A percentile compares a stretch with the other conserved stretches of the same genome.
Evolutionary conservation across 192 early-diverging fungal species (phyloP).

Genomic region (Mortierella claussenii): DNA sequence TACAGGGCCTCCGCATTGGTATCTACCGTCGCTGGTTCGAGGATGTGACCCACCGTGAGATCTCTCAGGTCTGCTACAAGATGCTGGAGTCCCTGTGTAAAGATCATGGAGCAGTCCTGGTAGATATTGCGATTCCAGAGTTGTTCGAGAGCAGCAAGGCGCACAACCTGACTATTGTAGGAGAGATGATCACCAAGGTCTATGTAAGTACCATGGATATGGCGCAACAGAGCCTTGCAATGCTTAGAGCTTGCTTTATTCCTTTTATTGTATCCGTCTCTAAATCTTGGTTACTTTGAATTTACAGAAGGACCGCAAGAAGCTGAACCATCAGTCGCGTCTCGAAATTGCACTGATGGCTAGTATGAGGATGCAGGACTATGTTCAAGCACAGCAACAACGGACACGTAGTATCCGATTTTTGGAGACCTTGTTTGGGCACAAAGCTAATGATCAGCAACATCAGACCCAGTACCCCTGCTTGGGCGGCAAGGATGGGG

Average conservation of each 20-base stretch:
- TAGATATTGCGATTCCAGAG: constrained; percentile 71
- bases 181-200: constrained; percentile 64
- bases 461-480: constrained; percentile 25
- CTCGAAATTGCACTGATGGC: constrained; percentile 48
- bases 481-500: constrained; percentile 15
- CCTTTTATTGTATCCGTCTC: not conserved
- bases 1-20: constrained; percentile 69
- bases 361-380: constrained; percentile 57
- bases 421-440: constrained; percentile 59
- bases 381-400: constrained; percentile 62
- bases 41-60: constrained; percentile 49
- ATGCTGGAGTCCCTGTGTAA: constrained; percentile 51
- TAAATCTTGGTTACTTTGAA: not conserved
- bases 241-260: not conserved
- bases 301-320: constrained; percentile 26
- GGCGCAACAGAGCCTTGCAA: too few species aligned
- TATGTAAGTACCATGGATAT: constrained; percentile 6
- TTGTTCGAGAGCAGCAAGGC: constrained; percentile 65
- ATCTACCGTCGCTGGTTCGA: constrained; percentile 63
- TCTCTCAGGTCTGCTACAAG: constrained; percentile 31
- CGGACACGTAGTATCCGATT: constrained; percentile 66
- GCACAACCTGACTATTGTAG: constrained; percentile 71
- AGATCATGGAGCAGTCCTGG: constrained; percentile 66
- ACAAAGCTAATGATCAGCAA: constrained; percentile 14
- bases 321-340: constrained; percentile 58